These are phyloP conservation scores for Iodosphaeria phyllophila DNA, from an alignment of 2,329 filamentous ascomycete genomes.

Conservation along the genomic window DNA sequence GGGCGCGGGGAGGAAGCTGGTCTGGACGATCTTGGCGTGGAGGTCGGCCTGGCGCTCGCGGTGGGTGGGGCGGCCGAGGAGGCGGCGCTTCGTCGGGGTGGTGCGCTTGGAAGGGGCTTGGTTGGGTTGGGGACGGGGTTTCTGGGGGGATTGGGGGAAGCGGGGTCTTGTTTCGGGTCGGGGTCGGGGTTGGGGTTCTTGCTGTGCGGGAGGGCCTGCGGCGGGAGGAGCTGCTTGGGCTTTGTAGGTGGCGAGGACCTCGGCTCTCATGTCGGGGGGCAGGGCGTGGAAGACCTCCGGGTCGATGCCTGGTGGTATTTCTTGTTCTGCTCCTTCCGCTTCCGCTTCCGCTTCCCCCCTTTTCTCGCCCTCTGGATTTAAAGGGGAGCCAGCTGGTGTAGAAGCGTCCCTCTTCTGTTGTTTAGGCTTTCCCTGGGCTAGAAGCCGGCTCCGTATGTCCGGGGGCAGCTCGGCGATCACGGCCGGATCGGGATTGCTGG, in stretches of 20 bases:
- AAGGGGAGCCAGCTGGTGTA: no score
- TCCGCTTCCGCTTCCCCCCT: no score
- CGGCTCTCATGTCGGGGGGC: slow-evolving; percentile 69
- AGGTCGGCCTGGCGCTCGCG: slow-evolving; percentile 32
- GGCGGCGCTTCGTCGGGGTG: slow-evolving; percentile 50
- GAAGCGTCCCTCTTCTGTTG: no score
- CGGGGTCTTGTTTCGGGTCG: no score
- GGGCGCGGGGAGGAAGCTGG: slow-evolving; percentile 43
- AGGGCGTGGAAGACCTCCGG: slow-evolving; percentile 67
- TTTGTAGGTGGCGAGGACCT: slow-evolving; percentile 57
- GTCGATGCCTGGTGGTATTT: slow-evolving; percentile 61
- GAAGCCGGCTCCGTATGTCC: slow-evolving; percentile 63
- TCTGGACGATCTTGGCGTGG: slow-evolving; percentile 47
- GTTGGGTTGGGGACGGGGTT: slow-evolving; percentile 31
- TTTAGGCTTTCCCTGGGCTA: slow-evolving; percentile 45
- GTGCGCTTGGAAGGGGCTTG: slow-evolving; percentile 27
- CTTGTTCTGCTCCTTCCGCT: slow-evolving; percentile 10
- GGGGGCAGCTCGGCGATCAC: slow-evolving; percentile 68
- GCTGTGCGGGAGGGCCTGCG: no score
- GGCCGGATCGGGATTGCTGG: slow-evolving; percentile 62
- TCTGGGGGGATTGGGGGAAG: slow-evolving; percentile 33
- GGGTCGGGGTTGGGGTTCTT: no score
- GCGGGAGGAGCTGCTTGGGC: no score
- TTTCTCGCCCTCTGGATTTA: no score
- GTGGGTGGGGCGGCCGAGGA: slow-evolving; percentile 20